phyloP scores from a whole-genome alignment of 768 basidiomycete genomes.

The Boletus pseudopeckii region DNA sequence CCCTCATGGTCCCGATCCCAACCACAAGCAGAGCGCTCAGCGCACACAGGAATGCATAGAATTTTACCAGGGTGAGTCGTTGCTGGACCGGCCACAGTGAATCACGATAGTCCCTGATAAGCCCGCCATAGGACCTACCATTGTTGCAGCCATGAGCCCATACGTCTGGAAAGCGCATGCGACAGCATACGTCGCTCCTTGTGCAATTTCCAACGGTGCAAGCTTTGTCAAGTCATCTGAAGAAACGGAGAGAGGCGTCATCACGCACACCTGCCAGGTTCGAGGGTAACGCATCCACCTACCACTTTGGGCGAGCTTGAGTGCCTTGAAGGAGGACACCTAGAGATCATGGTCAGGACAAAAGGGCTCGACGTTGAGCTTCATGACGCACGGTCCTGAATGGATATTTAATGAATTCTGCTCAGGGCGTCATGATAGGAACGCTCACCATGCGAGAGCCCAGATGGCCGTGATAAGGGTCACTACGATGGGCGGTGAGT shows the following conservation, averaged over 20 bases:
- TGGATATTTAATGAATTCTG: too few relatives aligned
- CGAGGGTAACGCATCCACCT: slow-evolving; percentile 21
- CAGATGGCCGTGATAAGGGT: slow-evolving; percentile 52
- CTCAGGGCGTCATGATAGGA: not conserved
- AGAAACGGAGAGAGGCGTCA: slow-evolving; percentile 15
- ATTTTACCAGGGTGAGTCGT: slow-evolving; percentile 49
- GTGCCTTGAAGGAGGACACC: slow-evolving; percentile 63
- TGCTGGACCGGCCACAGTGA: slow-evolving; percentile 39
- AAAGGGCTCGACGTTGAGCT: not conserved
- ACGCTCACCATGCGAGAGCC: slow-evolving; percentile 59
- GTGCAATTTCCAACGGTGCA: slow-evolving; percentile 51
- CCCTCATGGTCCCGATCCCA: slow-evolving; percentile 50
- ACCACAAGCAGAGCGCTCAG: slow-evolving; percentile 47
- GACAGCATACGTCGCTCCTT: slow-evolving; percentile 56
- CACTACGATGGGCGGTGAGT: slow-evolving; percentile 21
- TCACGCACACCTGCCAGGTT: not conserved
- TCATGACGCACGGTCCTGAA: slow-evolving; percentile 23
- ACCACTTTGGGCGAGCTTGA: slow-evolving; percentile 47
- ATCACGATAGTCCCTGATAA: not conserved
- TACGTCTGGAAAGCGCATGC: slow-evolving; percentile 51
- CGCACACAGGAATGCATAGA: slow-evolving; percentile 53
- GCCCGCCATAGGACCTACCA: slow-evolving; percentile 38
- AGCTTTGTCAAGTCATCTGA: slow-evolving; percentile 42
- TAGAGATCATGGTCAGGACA: slow-evolving; percentile 23
- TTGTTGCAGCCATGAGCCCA: slow-evolving; percentile 48